These are phyloP conservation scores for Populus euphratica DNA, from an alignment of 345 rosid genomes.

Conservation along the genomic window DNA sequence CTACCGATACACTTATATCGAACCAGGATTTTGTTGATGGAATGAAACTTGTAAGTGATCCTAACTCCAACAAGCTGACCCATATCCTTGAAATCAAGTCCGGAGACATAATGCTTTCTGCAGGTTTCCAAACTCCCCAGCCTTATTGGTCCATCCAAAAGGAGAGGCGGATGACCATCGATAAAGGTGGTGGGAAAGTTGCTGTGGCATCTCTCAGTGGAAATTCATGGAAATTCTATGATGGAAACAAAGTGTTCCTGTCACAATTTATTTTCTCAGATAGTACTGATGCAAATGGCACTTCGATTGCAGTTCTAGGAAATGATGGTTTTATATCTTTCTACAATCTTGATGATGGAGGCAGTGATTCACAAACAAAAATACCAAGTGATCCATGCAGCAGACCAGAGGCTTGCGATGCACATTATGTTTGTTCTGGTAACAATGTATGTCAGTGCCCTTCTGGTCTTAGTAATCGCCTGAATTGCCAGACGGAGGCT, in stretches of 20 bases:
- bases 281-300: conserved; percentile 38
- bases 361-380: conserved; percentile 35
- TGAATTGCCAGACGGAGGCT: conserved; percentile 53
- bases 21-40: conserved; percentile 60
- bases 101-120: conserved; percentile 70
- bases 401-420: conserved; percentile 65
- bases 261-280: conserved; percentile 53
- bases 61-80: conserved; percentile 49
- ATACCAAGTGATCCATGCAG: conserved; percentile 65
- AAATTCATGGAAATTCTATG: conserved; percentile 84
- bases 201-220: conserved; percentile 42
- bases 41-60: conserved; percentile 63
- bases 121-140: conserved; percentile 54
- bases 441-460: conserved; percentile 60
- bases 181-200: conserved; percentile 45
- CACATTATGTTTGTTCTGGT: conserved; percentile 54
- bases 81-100: conserved; percentile 72
- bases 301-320: conserved; percentile 75
- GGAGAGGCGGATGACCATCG: conserved; percentile 38
- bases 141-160: conserved; percentile 74
- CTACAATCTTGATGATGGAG: conserved; percentile 35
- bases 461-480: conserved; percentile 31
- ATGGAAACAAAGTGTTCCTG: conserved; percentile 38
- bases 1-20: conserved; percentile 62
- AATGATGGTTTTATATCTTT: conserved; percentile 62